phyloP scores from a whole-genome alignment of 2,329 filamentous ascomycete species.

The Thelonectria rubi region DNA sequence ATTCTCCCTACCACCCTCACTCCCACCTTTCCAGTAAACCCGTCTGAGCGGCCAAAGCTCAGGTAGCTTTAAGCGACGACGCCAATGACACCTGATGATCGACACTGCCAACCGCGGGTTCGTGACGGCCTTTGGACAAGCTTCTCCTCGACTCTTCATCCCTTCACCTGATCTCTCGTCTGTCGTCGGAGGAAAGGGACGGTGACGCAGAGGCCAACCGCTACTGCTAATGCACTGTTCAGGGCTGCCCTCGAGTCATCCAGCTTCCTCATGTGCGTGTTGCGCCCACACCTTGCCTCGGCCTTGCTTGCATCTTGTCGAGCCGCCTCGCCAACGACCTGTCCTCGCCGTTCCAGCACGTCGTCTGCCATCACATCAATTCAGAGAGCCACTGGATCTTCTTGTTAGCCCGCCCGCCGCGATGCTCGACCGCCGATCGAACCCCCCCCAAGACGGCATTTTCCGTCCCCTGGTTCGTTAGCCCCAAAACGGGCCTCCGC shows the following conservation, averaged over 20 bases:
- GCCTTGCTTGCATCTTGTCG: background rate
- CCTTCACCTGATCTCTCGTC: conserved; percentile 6
- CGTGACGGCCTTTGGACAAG: conserved; percentile 16
- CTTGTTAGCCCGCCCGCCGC: conserved; percentile 3
- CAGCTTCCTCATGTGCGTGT: background rate
- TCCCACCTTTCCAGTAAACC: conserved; percentile 4
- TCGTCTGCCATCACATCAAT: conserved; percentile 4
- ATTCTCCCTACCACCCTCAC: background rate
- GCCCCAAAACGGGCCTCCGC: conserved; percentile 17
- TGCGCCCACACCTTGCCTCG: background rate
- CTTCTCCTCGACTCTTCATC: conserved; percentile 9
- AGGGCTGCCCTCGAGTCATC: conserved; percentile 2
- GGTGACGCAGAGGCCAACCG: conserved; percentile 16
- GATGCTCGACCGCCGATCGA: conserved; percentile 33
- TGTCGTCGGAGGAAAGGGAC: conserved; percentile 12
- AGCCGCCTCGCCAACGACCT: background rate
- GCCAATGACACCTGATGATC: conserved; percentile 36
- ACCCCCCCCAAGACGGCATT: conserved; percentile 27
- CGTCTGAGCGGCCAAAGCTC: conserved; percentile 15
- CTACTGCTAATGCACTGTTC: conserved; percentile 2
- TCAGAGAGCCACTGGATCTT: conserved; percentile 1
- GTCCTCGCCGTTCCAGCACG: background rate
- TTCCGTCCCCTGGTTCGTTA: conserved; percentile 22
- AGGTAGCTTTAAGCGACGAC: conserved; percentile 19
- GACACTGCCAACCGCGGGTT: conserved; percentile 34